A percentile compares a stretch with the other conserved stretches of the same genome.
Conservation (phyloP, 176 grass and related monocot species). For the Oryza officinalis region DNA sequence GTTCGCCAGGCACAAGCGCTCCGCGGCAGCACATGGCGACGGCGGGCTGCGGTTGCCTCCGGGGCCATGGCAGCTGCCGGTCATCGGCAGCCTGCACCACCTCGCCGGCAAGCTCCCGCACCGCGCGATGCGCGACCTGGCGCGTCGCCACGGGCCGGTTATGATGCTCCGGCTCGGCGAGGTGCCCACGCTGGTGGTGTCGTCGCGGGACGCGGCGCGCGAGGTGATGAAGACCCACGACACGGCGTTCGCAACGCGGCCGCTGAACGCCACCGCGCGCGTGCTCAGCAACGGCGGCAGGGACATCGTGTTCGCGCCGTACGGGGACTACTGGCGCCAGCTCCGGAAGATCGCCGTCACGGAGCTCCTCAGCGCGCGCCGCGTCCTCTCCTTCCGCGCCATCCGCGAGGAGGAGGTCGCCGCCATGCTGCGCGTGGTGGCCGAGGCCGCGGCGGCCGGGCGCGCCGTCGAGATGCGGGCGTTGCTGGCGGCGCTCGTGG, state of each 20-base stretch:
- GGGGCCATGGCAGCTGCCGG: slow-evolving; percentile 46
- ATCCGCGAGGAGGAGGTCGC: slow-evolving; percentile 44
- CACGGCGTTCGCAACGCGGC: slow-evolving; percentile 35
- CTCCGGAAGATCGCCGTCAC: slow-evolving; percentile 42
- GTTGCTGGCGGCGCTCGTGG: slow-evolving; percentile 26
- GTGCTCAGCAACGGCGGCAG: slow-evolving; percentile 21
- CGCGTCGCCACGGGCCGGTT: slow-evolving; percentile 35
- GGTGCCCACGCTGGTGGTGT: slow-evolving; percentile 35
- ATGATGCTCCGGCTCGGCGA: slow-evolving; percentile 53
- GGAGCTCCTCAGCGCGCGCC: slow-evolving; percentile 45
- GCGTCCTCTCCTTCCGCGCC: too few relatives aligned
- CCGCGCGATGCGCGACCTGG: slow-evolving; percentile 29
- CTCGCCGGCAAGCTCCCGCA: slow-evolving; percentile 34
- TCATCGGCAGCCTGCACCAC: slow-evolving; percentile 59
- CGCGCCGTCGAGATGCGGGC: slow-evolving; percentile 38
- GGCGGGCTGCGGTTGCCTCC: too few relatives aligned
- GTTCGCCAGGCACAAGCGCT: too few relatives aligned
- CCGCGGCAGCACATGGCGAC: too few relatives aligned
- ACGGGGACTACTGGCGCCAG: slow-evolving; percentile 58
- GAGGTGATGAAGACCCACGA: slow-evolving; percentile 58
- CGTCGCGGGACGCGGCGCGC: slow-evolving; percentile 43
- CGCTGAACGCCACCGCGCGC: slow-evolving; percentile 32
- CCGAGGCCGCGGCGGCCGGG: background rate
- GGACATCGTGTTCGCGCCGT: slow-evolving; percentile 55
- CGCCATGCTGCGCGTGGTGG: slow-evolving; percentile 1